A percentile compares a stretch with the other conserved stretches of the same genome.
Conservation (phyloP, 2,329 filamentous ascomycete genomes). For the Aspergillus texensis region DNA sequence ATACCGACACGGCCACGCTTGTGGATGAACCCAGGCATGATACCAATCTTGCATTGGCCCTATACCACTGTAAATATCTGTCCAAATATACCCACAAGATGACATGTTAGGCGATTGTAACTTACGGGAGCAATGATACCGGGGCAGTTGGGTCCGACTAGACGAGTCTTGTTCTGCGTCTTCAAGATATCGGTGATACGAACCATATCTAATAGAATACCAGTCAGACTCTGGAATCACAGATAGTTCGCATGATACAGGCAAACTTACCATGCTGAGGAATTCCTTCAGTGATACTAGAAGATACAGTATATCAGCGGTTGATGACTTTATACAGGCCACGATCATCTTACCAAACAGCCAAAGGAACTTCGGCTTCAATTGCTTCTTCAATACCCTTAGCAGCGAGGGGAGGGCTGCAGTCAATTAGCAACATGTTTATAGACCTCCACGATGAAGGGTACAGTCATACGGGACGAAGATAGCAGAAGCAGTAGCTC, state of each 20-base stretch:
- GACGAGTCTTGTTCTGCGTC: constrained; percentile 93
- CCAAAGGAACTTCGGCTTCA: constrained; percentile 85
- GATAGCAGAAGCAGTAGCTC: constrained; percentile 88
- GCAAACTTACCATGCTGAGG: constrained; percentile 80
- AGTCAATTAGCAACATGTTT: constrained; percentile 28
- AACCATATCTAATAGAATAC: constrained; percentile 76
- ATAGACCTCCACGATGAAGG: not conserved
- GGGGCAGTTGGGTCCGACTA: constrained; percentile 97
- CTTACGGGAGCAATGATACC: constrained; percentile 83
- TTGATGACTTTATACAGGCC: constrained; percentile 13
- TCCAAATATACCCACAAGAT: not conserved
- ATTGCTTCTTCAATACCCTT: constrained; percentile 97
- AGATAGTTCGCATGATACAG: not conserved
- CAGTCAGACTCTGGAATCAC: constrained; percentile 20
- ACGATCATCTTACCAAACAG: constrained; percentile 68
- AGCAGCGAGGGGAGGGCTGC: constrained; percentile 84
- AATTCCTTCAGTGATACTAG: constrained; percentile 89
- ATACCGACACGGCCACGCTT: constrained; percentile 98
- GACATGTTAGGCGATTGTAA: constrained; percentile 11
- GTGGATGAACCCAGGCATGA: constrained; percentile 99
- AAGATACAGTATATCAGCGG: constrained; percentile 17
- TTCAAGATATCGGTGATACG: constrained; percentile 98
- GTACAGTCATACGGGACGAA: constrained; percentile 77
- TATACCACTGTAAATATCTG: constrained; percentile 33
- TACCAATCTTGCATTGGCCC: constrained; percentile 99